Conservation (phyloP, 2,329 filamentous ascomycete species). For the Neofusicoccum ribis region DNA sequence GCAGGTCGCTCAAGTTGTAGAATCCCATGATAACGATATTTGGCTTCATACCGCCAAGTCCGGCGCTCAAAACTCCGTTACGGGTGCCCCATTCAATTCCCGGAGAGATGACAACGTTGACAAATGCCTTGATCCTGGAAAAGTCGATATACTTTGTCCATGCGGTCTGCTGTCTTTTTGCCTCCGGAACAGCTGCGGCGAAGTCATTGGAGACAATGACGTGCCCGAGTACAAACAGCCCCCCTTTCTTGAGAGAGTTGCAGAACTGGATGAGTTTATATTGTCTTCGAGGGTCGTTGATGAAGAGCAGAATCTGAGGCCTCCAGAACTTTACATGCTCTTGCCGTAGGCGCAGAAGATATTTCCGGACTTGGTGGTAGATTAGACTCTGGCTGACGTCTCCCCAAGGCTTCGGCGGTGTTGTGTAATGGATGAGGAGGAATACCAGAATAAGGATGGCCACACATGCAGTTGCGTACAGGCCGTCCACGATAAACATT, state of each 20-base stretch:
- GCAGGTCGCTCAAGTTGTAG: conserved; percentile 76
- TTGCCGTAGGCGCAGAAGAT: conserved; percentile 76
- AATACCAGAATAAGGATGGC: conserved; percentile 75
- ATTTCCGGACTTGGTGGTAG: conserved; percentile 85
- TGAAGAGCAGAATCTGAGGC: conserved; percentile 79
- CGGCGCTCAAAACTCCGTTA: conserved; percentile 78
- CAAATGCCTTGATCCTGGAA: conserved; percentile 84
- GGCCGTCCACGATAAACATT: conserved; percentile 88
- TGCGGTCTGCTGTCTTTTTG: conserved; percentile 74
- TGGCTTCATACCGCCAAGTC: conserved; percentile 82
- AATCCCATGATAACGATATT: conserved; percentile 83
- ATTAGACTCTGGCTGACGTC: conserved; percentile 89
- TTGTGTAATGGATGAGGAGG: conserved; percentile 79
- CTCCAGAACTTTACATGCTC: conserved; percentile 95
- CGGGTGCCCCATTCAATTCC: conserved; percentile 81
- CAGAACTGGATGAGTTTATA: conserved; percentile 87
- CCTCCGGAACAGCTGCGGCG: conserved; percentile 73
- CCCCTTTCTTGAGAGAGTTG: conserved; percentile 87
- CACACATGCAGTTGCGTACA: conserved; percentile 76
- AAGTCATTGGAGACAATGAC: conserved; percentile 87
- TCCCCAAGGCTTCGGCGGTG: conserved; percentile 84
- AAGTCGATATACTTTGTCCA: conserved; percentile 89
- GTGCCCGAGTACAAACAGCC: conserved; percentile 80
- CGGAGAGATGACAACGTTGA: conserved; percentile 82
- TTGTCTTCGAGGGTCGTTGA: conserved; percentile 79